phyloP scores from a whole-genome alignment of 148 eudicot species.

The Hydrangea macrophylla region DNA sequence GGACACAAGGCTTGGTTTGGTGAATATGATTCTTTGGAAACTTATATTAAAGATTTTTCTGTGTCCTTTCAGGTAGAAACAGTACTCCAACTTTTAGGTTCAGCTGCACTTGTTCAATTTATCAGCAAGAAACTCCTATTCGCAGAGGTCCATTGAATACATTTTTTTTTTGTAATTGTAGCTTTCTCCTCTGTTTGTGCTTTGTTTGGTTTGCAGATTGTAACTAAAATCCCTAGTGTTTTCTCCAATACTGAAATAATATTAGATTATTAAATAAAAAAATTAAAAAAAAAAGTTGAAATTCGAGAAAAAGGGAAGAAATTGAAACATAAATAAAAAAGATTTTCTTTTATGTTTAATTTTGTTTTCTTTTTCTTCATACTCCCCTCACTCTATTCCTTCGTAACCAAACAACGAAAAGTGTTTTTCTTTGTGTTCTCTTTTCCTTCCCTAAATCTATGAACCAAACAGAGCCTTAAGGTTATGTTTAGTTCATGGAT shows the following conservation, averaged over 20 bases:
- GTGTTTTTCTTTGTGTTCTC: no score
- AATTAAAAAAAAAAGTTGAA: no score
- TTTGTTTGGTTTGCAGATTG: not conserved
- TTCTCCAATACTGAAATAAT: not conserved
- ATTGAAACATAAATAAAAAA: no score
- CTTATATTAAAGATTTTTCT: not conserved
- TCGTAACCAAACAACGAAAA: no score
- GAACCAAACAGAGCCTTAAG: no score
- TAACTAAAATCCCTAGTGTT: not conserved
- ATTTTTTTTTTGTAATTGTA: not conserved
- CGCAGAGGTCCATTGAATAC: constrained; percentile 58
- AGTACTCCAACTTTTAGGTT: constrained; percentile 76
- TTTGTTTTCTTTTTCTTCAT: no score
- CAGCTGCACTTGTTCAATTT: constrained; percentile 76
- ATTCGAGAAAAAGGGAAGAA: no score
- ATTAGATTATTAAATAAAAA: not conserved
- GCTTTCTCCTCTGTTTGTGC: not conserved
- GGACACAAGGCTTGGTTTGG: no score
- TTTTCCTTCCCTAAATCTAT: no score
- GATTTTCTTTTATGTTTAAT: no score
- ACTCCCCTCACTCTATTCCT: no score
- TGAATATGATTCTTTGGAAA: not conserved
- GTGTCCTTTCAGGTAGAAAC: constrained; percentile 67
- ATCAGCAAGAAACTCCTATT: constrained; percentile 82
- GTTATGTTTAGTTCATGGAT: no score